These are phyloP conservation scores for Phytophthora palmivora DNA, from an alignment of 352 stramenopile genomes.

Conservation along the genomic window DNA sequence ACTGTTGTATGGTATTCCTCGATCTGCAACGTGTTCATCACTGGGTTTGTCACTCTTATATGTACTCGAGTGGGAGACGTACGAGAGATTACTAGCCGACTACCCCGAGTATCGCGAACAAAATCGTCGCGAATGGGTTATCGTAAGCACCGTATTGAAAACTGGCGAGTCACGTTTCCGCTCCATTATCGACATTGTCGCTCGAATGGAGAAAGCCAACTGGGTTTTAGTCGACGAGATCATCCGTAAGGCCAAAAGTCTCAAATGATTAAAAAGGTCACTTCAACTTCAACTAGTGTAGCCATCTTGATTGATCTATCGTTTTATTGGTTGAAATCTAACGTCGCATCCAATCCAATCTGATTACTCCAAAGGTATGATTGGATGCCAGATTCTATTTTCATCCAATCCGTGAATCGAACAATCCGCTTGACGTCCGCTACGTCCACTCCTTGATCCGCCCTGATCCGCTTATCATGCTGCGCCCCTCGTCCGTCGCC, in stretches of 20 bases:
- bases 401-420: no score
- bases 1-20: constrained; percentile 77
- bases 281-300: constrained; percentile 1
- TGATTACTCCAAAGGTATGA: no score
- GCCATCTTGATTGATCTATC: constrained; percentile 4
- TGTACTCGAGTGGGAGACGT: constrained; percentile 79
- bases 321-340: neutral
- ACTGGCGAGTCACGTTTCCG: constrained; percentile 71
- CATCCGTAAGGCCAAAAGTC: constrained; percentile 74
- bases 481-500: constrained; percentile 14
- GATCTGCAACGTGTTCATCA: constrained; percentile 73
- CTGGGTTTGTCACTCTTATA: constrained; percentile 78
- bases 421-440: neutral
- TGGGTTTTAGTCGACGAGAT: constrained; percentile 73
- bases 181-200: constrained; percentile 71
- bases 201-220: constrained; percentile 66
- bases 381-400: no score
- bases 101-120: constrained; percentile 78
- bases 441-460: constrained; percentile 15
- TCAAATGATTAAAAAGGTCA: no score
- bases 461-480: constrained; percentile 8
- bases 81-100: constrained; percentile 70
- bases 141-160: constrained; percentile 71
- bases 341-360: no score
- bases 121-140: constrained; percentile 79